phyloP scores from a whole-genome alignment of 257 asterid species.

The Penstemon newberryi region DNA sequence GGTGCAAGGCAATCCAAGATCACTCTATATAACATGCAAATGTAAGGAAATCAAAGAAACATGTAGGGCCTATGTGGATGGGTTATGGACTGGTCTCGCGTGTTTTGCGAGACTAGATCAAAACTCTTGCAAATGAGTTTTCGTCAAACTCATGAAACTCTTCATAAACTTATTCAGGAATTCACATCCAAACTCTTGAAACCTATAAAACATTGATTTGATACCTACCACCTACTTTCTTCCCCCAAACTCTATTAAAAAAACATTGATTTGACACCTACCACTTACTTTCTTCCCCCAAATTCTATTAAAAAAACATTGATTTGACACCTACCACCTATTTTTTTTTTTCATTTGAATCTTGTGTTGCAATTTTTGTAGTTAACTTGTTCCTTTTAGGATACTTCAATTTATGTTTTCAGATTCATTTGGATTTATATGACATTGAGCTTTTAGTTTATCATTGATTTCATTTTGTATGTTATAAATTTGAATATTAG shows the following conservation, averaged over 20 bases:
- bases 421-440: slow-evolving; percentile 28
- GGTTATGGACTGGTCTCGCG: too few species aligned
- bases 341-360: not conserved
- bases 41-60: too few species aligned
- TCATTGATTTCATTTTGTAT: slow-evolving; percentile 27
- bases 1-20: too few species aligned
- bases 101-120: too few species aligned
- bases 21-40: too few species aligned
- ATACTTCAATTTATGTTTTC: slow-evolving; percentile 12
- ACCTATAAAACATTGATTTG: slow-evolving; percentile 33
- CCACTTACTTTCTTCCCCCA: too few species aligned
- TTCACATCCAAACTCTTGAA: too few species aligned
- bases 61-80: too few species aligned
- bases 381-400: slow-evolving; percentile 27
- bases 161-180: too few species aligned
- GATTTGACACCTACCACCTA: slow-evolving; percentile 18
- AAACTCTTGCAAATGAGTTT: too few species aligned
- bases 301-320: not conserved
- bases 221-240: not conserved
- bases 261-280: slow-evolving; percentile 33
- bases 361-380: slow-evolving; percentile 32
- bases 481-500: slow-evolving; percentile 31
- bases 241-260: not conserved
- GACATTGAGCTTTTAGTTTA: slow-evolving; percentile 29
- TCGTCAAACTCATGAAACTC: too few species aligned